phyloP scores from a whole-genome alignment of 768 basidiomycete genomes.

The Xerocomellus dryophilus region DNA sequence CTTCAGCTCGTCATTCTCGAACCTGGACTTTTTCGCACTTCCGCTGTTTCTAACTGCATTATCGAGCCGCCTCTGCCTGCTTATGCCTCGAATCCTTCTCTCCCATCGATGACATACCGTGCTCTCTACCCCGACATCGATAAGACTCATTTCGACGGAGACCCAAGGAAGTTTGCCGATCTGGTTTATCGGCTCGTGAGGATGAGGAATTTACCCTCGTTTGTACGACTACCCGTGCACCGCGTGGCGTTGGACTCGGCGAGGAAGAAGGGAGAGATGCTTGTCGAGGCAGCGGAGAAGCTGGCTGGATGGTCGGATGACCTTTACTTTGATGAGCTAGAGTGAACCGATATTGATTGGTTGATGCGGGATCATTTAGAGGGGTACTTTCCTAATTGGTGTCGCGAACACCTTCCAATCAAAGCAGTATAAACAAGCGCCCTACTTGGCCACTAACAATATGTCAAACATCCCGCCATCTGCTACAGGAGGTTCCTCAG shows the following conservation, averaged over 20 bases:
- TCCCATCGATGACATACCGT: slow-evolving; percentile 24
- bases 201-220: slow-evolving; percentile 16
- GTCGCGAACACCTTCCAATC: slow-evolving; percentile 7
- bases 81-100: slow-evolving; percentile 27
- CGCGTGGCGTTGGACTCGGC: slow-evolving; percentile 20
- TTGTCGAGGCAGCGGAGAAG: slow-evolving; percentile 22
- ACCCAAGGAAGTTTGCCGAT: slow-evolving; percentile 24
- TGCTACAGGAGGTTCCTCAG: slow-evolving; percentile 50
- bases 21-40: slow-evolving; percentile 26
- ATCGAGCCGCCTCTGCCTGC: slow-evolving; percentile 14
- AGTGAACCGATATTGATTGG: background rate
- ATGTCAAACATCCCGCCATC: slow-evolving; percentile 42
- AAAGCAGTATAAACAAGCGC: slow-evolving; percentile 42
- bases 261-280: slow-evolving; percentile 19
- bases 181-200: slow-evolving; percentile 15
- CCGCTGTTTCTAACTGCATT: slow-evolving; percentile 7
- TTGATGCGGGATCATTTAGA: background rate
- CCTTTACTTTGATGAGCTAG: slow-evolving; percentile 16
- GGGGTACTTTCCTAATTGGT: slow-evolving; percentile 13
- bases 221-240: slow-evolving; percentile 24
- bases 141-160: slow-evolving; percentile 22
- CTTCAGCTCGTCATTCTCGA: slow-evolving; percentile 21
- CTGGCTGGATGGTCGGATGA: slow-evolving; percentile 23
- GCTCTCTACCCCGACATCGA: slow-evolving; percentile 16
- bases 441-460: slow-evolving; percentile 3